phyloP scores from a whole-genome alignment of 2,329 filamentous ascomycete species.

The Xylariaceae sp. region DNA sequence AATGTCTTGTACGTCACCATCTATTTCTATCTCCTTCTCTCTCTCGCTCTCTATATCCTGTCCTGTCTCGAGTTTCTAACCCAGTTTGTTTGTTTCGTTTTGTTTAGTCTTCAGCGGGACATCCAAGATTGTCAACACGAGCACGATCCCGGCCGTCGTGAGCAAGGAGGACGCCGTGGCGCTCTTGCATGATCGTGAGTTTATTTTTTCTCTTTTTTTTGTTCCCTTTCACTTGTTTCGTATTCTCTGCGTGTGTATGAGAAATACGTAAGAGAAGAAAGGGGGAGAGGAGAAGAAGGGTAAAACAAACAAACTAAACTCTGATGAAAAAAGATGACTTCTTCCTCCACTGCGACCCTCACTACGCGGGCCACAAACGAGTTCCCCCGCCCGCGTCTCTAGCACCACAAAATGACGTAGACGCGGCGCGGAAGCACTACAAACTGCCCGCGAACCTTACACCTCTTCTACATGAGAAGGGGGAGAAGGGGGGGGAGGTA shows the following conservation, averaged over 20 bases:
- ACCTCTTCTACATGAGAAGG: conserved; percentile 17
- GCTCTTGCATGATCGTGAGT: conserved; percentile 41
- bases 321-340: conserved; percentile 32
- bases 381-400: conserved; percentile 24
- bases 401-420: conserved; percentile 17
- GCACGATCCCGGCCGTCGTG: conserved; percentile 35
- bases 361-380: conserved; percentile 36
- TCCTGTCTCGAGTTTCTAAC: not conserved
- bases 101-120: conserved; percentile 39
- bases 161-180: conserved; percentile 29
- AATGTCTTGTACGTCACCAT: not conserved
- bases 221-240: not conserved
- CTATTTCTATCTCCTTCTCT: not conserved
- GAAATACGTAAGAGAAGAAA: too few species aligned
- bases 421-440: conserved; percentile 26
- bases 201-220: not conserved
- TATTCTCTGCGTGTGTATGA: not conserved
- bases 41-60: not conserved
- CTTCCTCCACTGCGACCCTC: conserved; percentile 49
- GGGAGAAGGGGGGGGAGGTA: not conserved
- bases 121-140: conserved; percentile 37
- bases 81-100: not conserved
- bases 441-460: conserved; percentile 21
- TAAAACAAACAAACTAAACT: not conserved
- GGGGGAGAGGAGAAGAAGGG: too few species aligned